Percentiles rank a stretch among this genome's conserved stretches.
Conservation (phyloP, 139 green algal genomes). For the Pleodorina starrii region DNA sequence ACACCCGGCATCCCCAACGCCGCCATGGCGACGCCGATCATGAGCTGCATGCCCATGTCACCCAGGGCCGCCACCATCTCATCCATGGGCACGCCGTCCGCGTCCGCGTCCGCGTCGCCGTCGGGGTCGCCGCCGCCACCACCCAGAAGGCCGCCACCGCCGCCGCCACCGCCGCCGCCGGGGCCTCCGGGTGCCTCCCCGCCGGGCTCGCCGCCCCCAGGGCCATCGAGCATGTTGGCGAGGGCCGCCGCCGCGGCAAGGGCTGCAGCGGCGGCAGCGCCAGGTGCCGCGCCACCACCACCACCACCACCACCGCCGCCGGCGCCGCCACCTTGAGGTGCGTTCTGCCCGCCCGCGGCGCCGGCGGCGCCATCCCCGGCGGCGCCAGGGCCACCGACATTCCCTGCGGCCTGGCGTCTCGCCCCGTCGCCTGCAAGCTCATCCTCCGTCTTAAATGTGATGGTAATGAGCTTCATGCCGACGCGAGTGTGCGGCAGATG, state of each 20-base stretch:
- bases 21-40: conserved; percentile 10
- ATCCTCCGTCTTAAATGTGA: conserved; percentile 3
- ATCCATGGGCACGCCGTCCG: not conserved
- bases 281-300: not conserved
- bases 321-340: not conserved
- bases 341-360: not conserved
- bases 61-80: not conserved
- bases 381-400: not conserved
- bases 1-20: conserved; percentile 5
- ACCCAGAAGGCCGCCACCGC: not conserved
- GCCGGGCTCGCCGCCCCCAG: not conserved
- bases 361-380: not conserved
- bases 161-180: not conserved
- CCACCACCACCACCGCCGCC: not conserved
- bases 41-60: conserved; percentile 26
- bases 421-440: not conserved
- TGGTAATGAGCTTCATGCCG: conserved; percentile 42
- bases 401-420: not conserved
- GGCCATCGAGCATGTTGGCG: not conserved
- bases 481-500: conserved; percentile 28
- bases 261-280: not conserved
- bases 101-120: not conserved
- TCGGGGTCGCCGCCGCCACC: not conserved
- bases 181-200: not conserved
- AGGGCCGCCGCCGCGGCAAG: conserved; percentile 3